phyloP scores from a whole-genome alignment of 441 rosid genomes.

The Euphorbia corollata region DNA sequence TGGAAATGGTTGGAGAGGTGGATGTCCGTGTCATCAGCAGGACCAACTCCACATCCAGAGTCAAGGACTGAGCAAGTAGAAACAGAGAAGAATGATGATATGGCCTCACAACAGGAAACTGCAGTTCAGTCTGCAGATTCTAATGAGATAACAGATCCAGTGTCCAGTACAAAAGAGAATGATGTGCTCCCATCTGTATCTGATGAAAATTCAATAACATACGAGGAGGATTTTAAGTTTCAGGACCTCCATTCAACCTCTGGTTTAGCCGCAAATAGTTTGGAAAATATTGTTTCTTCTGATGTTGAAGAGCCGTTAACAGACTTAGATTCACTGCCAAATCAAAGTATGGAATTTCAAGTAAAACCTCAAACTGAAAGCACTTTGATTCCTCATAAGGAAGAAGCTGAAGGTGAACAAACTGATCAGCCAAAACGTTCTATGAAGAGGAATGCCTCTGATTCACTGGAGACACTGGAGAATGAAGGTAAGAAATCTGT shows the following conservation, averaged over 20 bases:
- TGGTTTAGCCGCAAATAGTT: constrained; percentile 21
- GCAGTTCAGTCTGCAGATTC: constrained; percentile 29
- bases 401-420: constrained; percentile 41
- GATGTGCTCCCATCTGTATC: constrained; percentile 26
- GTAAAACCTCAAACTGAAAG: constrained; percentile 29
- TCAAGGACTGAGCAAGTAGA: constrained; percentile 30
- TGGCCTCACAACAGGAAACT: constrained; percentile 23
- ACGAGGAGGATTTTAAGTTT: constrained; percentile 31
- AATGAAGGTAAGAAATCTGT: constrained; percentile 36
- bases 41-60: constrained; percentile 35
- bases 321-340: constrained; percentile 27
- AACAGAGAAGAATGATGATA: constrained; percentile 30
- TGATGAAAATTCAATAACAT: constrained; percentile 36
- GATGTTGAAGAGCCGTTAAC: constrained; percentile 33
- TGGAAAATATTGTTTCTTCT: constrained; percentile 29
- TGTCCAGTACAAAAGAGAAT: constrained; percentile 24
- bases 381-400: constrained; percentile 25
- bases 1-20: constrained; percentile 98
- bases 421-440: constrained; percentile 40
- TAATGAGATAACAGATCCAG: constrained; percentile 26
- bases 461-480: constrained; percentile 40
- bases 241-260: constrained; percentile 25
- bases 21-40: constrained; percentile 59
- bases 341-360: constrained; percentile 22
- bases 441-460: constrained; percentile 49